Evolutionary conservation across 2,329 filamentous ascomycete species (phyloP), one percentile per base, ranked within the genome.

Genomic region (Colletotrichum sublineola): DNA sequence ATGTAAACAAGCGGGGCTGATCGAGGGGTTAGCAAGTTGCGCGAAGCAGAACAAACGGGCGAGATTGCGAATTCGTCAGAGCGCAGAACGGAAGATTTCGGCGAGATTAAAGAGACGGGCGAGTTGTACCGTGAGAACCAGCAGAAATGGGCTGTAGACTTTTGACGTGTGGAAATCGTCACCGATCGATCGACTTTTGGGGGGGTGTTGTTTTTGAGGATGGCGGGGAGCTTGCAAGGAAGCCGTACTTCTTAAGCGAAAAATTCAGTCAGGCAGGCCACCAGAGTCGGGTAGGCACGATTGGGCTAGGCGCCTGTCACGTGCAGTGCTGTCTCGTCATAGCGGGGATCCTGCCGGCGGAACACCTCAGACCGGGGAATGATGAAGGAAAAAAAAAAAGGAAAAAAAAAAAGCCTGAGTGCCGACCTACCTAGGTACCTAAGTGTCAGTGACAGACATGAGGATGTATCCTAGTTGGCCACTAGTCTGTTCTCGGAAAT

Each of bases 1-100:
- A 82, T 82, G 83, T 84, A 85, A 86, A 85, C 84, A 86, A 83
- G 83, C 82, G 83, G 82, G 80, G 83, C 71, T 75, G 73, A 58
- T 67, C 57, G 57, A 65, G 64, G 66, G 58, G 61, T 74, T 74
- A 73, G 74, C 60, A 65, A 60, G 44, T 57, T 55, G 69, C 69
- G 66, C 69, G 55, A 69, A 53, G 57, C 53, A 40, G 40, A n/a
- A 50, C 33, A 38, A 56, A 68, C 12, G 20, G 18, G 40, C 38
- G 31, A n/a, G 38, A 38, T 71, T 55, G 65, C 48, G 56, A 33
- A 24, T 33, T 31, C 8, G 63, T 68, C 66, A 73, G 61, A 68
- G 75, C 46, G 58, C 67, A 67, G 64, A 73, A 57, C 64, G 62
- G 52, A 42, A 74, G 71, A 68, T 60, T 75, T 63, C 73, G 53